Base-by-base conservation (phyloP, 768 basidiomycete genomes). In the Pleurotus tuber-regium region DNA sequence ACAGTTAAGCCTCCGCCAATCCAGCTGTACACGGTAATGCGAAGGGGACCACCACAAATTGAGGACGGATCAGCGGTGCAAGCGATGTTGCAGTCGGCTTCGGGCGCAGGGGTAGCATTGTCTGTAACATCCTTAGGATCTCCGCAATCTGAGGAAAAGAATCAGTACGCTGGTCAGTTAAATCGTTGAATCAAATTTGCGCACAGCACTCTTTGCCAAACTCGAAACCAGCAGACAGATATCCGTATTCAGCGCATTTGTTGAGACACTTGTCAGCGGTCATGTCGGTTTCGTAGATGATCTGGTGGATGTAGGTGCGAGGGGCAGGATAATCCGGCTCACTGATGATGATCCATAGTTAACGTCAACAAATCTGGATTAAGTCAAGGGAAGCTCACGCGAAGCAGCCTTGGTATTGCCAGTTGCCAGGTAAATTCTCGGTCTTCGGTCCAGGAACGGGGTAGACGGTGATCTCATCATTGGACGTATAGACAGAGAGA, bases 331-430 rank as follows among this genome's bases (percentile, higher is more conserved):
- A 30, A 11, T 67, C 63, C 4, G 61, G 64, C 60, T 87, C 86
- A 28, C 86, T 87, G 54, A n/a, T n/a, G n/a, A n/a, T 28, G 10
- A 19, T 18, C 9, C 7, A 4, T 8, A 28, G 16, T 1, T 29
- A 33, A 40, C 21, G 18, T 12, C 4, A 4, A n/a, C 23, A 40
- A 2, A 11, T 16, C 12, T 4, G 18, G 23, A 18, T n/a, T 4
- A 8, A 33, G 14, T 14, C 19, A 41, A 35, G 36, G 24, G 9
- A 23, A 4, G 63, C 80, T 50, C 55, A 87, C 86, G 73, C 59
- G 41, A 88, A 70, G 59, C 89, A 91, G 8, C 84, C 86, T 25
- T 79, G 65, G 63, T 88, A 89, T 24, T 61, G 24, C 80, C 80
- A 91, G 19, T 77, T 62, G 18, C 80, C 80, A 3, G 86, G 85